Conservation (phyloP, 306 rosid genomes). For the Phaseolus lunatus region DNA sequence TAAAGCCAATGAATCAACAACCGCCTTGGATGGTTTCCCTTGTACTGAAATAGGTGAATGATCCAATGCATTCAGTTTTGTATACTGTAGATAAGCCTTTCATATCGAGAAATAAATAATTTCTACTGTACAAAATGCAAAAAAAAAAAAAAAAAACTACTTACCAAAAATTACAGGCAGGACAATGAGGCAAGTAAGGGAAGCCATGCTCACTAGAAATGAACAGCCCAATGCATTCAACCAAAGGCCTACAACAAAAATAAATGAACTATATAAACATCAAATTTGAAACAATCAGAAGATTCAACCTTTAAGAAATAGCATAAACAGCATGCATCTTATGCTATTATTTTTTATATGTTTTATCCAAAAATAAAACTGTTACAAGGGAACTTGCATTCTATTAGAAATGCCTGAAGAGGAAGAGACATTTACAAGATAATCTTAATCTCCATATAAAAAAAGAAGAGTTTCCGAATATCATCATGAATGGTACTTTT, state of each 20-base stretch:
- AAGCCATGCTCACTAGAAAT: slow-evolving; percentile 96
- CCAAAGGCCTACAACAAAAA: slow-evolving; percentile 74
- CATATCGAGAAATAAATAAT: slow-evolving; percentile 28
- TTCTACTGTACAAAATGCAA: slow-evolving; percentile 20
- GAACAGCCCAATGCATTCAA: slow-evolving; percentile 90
- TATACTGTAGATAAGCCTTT: slow-evolving; percentile 24
- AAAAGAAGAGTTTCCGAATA: slow-evolving; percentile 10
- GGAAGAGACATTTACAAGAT: neutral
- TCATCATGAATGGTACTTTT: neutral
- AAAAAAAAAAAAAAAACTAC: slow-evolving; percentile 40
- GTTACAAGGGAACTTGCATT: slow-evolving; percentile 9
- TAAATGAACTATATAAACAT: slow-evolving; percentile 17
- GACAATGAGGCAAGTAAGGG: slow-evolving; percentile 81
- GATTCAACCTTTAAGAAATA: slow-evolving; percentile 6
- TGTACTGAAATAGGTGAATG: slow-evolving; percentile 71
- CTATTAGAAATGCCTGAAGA: neutral
- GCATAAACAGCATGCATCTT: slow-evolving; percentile 19
- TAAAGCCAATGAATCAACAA: slow-evolving; percentile 94
- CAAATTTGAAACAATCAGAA: slow-evolving; percentile 17
- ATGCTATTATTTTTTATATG: neutral
- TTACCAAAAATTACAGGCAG: slow-evolving; percentile 89
- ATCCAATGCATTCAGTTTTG: slow-evolving; percentile 43
- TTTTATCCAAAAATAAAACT: slow-evolving; percentile 31
- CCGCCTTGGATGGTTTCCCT: slow-evolving; percentile 89
- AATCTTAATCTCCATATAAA: slow-evolving; percentile 15